Base-by-base conservation (phyloP, 768 basidiomycete genomes). In the Crucibulum laeve region DNA sequence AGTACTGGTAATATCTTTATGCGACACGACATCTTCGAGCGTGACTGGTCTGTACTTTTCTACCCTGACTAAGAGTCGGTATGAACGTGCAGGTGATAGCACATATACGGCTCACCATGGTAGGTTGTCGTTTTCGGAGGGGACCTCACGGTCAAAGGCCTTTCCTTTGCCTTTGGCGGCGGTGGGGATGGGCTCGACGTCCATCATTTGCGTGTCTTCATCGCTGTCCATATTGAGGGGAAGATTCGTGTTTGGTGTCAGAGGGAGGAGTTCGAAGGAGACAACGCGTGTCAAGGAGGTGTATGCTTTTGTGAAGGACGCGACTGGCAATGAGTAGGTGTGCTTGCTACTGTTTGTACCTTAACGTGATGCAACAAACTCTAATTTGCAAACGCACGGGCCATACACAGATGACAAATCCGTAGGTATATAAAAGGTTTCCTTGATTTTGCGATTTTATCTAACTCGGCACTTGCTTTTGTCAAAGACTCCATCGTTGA, bases 11-110 rank as follows among this genome's bases (percentile, higher is more conserved):
- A 98, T 98, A 59, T 96, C 92, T 51, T 88, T 84, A 58, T 99
- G 96, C 0, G 95, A 95, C 5, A 99, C 96, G 17, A 99, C 91
- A 54, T 98, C 96, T 54, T 87, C 84, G 44, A 99, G 67, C 2
- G 87, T 85, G 6, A 84, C 86, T 10, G 96, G 96, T 42, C 96
- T 70, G 67, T 97, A 98, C 65, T 98, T 97, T 64, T 99, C 95
- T 26, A 98, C 96, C 95, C 95, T 95, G 50, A 43, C 42, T 25
- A 55, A 54, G 42, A 26, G 23, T 10, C 3, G 45, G 46, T 19
- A 56, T 14, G 5, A 32, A n/a, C 14, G 33, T 30, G 22, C 22
- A 28, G 25, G 28, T 45, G 37, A 23, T 8, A 19, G 7, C 50
- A 37, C 30, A 42, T 39, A 33, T 38, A 24, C 32, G 39, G 59